Conservation (phyloP, 192 early-diverging fungal species). For the Rhizoclosmatium globosum region DNA sequence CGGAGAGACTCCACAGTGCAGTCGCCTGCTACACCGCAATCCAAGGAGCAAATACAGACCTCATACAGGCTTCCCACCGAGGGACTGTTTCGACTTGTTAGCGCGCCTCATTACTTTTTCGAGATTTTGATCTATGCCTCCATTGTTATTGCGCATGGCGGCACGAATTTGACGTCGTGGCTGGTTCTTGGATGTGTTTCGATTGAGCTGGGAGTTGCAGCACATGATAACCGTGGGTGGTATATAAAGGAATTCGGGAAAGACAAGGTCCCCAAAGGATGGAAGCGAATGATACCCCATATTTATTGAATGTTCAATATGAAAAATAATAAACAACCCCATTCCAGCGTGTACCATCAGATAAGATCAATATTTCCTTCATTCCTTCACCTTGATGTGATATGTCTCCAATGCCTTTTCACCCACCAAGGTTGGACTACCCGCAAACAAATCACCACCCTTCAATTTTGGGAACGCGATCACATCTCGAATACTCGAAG, state of each 20-base stretch:
- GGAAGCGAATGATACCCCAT: neutral
- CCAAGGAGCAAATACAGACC: neutral
- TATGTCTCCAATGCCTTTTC: slow-evolving; percentile 73
- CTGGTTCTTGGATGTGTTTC: neutral
- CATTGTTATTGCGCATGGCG: neutral
- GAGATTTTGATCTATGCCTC: neutral
- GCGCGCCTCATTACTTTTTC: neutral
- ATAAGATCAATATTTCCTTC: too few relatives aligned
- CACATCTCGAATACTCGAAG: slow-evolving; percentile 83
- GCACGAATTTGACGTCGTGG: neutral
- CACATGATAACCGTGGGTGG: neutral
- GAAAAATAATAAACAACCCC: too few relatives aligned
- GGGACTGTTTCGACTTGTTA: neutral
- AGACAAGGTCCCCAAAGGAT: neutral
- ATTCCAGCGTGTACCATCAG: too few relatives aligned
- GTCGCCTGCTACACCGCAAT: too few relatives aligned
- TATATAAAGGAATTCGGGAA: neutral
- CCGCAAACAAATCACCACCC: slow-evolving; percentile 84
- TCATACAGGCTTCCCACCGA: neutral
- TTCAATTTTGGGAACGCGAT: slow-evolving; percentile 92
- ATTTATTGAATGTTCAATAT: too few relatives aligned
- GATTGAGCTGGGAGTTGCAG: neutral
- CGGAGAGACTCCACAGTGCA: too few relatives aligned
- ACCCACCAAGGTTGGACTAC: slow-evolving; percentile 72
- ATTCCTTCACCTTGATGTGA: slow-evolving; percentile 34